Conservation (phyloP, 306 rosid genomes). For the Castanea crenata region DNA sequence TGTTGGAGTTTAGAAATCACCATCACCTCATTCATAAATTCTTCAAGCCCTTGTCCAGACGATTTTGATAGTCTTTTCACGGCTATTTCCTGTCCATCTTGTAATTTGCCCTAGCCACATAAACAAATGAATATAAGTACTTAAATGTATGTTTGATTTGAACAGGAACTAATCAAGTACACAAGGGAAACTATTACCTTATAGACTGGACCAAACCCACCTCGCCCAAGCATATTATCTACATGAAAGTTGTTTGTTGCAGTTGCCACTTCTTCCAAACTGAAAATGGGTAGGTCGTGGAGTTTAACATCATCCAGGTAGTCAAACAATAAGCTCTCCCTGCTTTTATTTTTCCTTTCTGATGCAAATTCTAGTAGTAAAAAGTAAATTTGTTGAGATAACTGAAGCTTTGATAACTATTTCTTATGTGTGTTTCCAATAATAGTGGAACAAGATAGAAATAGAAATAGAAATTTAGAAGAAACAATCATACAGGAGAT, state of each 20-base stretch:
- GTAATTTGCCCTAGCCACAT: slow-evolving; percentile 24
- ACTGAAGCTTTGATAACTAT: no score
- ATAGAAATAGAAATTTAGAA: no score
- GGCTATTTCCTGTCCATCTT: slow-evolving; percentile 44
- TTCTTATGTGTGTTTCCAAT: no score
- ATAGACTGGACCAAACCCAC: slow-evolving; percentile 24
- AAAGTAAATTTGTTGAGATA: no score
- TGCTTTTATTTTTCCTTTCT: neutral
- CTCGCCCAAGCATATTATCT: slow-evolving; percentile 29
- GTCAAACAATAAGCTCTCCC: neutral
- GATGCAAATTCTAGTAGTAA: no score
- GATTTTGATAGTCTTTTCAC: slow-evolving; percentile 36
- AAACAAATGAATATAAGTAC: slow-evolving; percentile 22
- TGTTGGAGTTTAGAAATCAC: no score
- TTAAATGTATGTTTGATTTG: neutral
- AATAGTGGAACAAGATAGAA: no score
- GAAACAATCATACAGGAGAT: no score
- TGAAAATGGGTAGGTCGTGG: slow-evolving; percentile 27
- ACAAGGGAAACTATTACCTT: no score
- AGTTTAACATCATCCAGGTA: slow-evolving; percentile 14
- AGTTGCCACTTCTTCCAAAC: slow-evolving; percentile 9
- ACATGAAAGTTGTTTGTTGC: slow-evolving; percentile 28
- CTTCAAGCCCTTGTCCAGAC: no score
- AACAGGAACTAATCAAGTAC: no score
- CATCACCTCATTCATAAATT: no score